A percentile compares a stretch with the other conserved stretches of the same genome.
These are phyloP conservation scores for Puccinia brachypodii DNA, from an alignment of 1,284 basidiomycete genomes.

Conservation along the genomic window DNA sequence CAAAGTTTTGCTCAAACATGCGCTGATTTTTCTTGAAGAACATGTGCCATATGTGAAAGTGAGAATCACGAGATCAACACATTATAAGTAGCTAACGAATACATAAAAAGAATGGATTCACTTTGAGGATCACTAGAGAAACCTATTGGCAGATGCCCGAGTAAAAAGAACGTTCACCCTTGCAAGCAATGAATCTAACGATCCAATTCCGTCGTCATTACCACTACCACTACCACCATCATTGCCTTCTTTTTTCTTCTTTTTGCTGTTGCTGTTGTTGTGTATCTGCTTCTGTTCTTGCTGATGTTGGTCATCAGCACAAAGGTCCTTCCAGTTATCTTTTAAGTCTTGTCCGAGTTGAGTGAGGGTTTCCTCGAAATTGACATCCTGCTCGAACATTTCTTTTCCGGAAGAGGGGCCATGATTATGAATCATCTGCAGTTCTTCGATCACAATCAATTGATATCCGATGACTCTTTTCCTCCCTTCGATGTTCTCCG, in stretches of 20 bases:
- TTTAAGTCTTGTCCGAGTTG: background rate
- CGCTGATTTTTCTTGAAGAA: too few relatives aligned
- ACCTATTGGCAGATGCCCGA: conserved; percentile 3
- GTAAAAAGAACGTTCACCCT: conserved; percentile 3
- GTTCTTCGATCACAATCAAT: conserved; percentile 16
- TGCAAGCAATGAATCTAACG: background rate
- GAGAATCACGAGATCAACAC: too few relatives aligned
- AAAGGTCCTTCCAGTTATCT: background rate
- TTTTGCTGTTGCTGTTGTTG: background rate
- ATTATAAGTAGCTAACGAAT: too few relatives aligned
- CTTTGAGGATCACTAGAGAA: background rate
- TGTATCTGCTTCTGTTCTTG: background rate
- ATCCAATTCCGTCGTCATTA: background rate
- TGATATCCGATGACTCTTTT: conserved; percentile 17
- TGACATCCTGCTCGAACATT: background rate
- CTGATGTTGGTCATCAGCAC: background rate
- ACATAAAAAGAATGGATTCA: background rate
- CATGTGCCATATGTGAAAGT: too few relatives aligned
- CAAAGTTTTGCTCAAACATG: too few relatives aligned
- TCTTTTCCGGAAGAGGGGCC: background rate
- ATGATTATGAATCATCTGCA: background rate
- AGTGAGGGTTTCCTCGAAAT: background rate
- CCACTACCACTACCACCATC: background rate
- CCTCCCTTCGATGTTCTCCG: conserved; percentile 1
- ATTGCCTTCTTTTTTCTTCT: background rate